Base-by-base conservation (phyloP, 164 flowering plant species). In the Umbilicus rupestris region DNA sequence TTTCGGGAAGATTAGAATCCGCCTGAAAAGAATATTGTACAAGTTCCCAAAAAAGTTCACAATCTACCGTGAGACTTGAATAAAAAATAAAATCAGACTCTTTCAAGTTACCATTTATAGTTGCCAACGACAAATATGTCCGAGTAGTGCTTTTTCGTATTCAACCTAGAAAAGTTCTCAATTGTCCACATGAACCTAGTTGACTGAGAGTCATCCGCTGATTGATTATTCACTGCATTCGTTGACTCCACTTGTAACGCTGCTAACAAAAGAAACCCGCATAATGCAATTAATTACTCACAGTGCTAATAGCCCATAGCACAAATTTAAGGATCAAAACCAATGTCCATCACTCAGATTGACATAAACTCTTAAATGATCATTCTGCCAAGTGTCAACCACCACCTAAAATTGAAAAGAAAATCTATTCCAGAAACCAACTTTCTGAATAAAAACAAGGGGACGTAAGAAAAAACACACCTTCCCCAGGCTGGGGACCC, bases 141-240 rank as follows among this genome's bases (percentile, higher is more conserved):
- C 0, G 92, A 88, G 65, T 88, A 86, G 67, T 85, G 88, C 80
- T 86, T 88, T 81, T 84, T 86, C 35, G 80, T 75, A 71, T 80
- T 88, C 76, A 88, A 65, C 77, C 90, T 80, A 70, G 87, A 52
- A 63, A 88, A 88, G 52, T 82, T 85, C 62, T 82, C 88, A 26
- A 86, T 85, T 9, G 84, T 81, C 95, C 95, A 88, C 0, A 87
- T 81, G 73, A 85, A 88, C 69, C 88, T 71, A 2, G 87, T 73
- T 7, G 87, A 39, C 0, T 72, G 87, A 63, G 95, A 88, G 71
- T 88, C 92, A 72, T 86, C 89, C 26, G 73, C 78, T 7, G 75
- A 80, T 76, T 79, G 94, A 71, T 80, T 82, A 74, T 88, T 89
- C 66, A 79, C 91, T 0, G 83, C 78, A 49, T 74, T 79, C 11